These are phyloP conservation scores for Clitocybe nebularis DNA, from an alignment of 1,284 basidiomycete genomes.

Conservation along the genomic window DNA sequence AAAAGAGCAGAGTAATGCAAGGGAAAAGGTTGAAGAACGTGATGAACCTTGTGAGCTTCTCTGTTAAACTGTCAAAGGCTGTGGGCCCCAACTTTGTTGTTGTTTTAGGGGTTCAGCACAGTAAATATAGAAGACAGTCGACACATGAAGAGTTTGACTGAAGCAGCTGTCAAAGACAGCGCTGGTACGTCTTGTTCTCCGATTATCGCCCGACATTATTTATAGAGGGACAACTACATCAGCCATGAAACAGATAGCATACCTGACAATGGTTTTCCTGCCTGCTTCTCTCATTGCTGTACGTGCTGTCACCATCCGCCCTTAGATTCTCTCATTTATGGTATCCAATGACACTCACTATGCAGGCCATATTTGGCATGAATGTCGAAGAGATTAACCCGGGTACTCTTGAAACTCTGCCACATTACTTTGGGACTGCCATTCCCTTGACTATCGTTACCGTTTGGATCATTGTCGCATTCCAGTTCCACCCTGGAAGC, in stretches of 20 bases:
- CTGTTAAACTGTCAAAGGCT: not conserved
- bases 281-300: slow-evolving; percentile 52
- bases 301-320: too few species aligned
- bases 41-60: slow-evolving; percentile 43
- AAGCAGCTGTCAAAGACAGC: slow-evolving; percentile 44
- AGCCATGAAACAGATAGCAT: slow-evolving; percentile 54
- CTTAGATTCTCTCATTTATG: too few species aligned
- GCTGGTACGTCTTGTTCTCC: slow-evolving; percentile 25
- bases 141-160: slow-evolving; percentile 42
- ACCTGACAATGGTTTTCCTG: slow-evolving; percentile 55
- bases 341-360: too few species aligned
- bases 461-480: slow-evolving; percentile 41
- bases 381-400: slow-evolving; percentile 39
- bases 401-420: slow-evolving; percentile 27
- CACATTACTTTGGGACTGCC: slow-evolving; percentile 36
- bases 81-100: not conserved
- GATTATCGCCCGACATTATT: not conserved
- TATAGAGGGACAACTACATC: not conserved
- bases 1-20: slow-evolving; percentile 40
- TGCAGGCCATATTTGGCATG: slow-evolving; percentile 41
- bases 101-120: slow-evolving; percentile 41
- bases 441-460: slow-evolving; percentile 42
- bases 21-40: slow-evolving; percentile 47
- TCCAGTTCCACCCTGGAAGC: slow-evolving; percentile 22
- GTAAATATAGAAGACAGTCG: slow-evolving; percentile 48